Percentiles rank a stretch among this genome's conserved stretches.
Conservation (phyloP, 23 red algal species). For the Gracilaria domingensis region DNA sequence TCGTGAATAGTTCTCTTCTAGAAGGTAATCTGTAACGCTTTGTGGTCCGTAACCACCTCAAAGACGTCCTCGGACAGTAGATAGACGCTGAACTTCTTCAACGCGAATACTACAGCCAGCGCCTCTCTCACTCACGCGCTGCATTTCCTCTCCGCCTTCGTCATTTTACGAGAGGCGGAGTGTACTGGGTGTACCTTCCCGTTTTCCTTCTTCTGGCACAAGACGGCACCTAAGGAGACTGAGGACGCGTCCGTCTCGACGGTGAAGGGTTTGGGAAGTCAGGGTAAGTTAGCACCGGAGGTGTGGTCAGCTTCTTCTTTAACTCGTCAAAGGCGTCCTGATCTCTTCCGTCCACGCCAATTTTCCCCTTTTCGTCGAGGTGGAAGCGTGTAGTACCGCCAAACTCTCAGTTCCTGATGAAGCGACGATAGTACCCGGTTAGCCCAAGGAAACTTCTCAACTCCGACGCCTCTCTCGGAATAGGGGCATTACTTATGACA, state of each 20-base stretch:
- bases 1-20: slow-evolving; percentile 33
- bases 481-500: background rate
- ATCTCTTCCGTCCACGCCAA: slow-evolving; percentile 17
- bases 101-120: slow-evolving; percentile 13
- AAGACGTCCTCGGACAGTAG: slow-evolving; percentile 5
- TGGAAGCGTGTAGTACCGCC: background rate
- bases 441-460: background rate
- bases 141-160: slow-evolving; percentile 10
- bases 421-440: slow-evolving; percentile 11
- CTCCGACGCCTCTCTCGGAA: background rate
- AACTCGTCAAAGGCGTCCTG: slow-evolving; percentile 16
- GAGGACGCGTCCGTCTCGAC: slow-evolving; percentile 35
- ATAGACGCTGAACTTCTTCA: slow-evolving; percentile 50
- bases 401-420: slow-evolving; percentile 35
- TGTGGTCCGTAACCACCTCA: slow-evolving; percentile 18
- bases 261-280: background rate
- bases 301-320: slow-evolving; percentile 20
- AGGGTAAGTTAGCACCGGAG: slow-evolving; percentile 21
- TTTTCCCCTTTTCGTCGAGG: background rate
- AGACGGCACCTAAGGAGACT: background rate
- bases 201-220: slow-evolving; percentile 25
- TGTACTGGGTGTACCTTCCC: slow-evolving; percentile 28
- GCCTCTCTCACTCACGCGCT: background rate
- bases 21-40: slow-evolving; percentile 18
- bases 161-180: slow-evolving; percentile 16